Evolutionary conservation across 371 early-diverging fungal genomes (phyloP).

Genomic region (Homolaphlyctis polyrhiza): DNA sequence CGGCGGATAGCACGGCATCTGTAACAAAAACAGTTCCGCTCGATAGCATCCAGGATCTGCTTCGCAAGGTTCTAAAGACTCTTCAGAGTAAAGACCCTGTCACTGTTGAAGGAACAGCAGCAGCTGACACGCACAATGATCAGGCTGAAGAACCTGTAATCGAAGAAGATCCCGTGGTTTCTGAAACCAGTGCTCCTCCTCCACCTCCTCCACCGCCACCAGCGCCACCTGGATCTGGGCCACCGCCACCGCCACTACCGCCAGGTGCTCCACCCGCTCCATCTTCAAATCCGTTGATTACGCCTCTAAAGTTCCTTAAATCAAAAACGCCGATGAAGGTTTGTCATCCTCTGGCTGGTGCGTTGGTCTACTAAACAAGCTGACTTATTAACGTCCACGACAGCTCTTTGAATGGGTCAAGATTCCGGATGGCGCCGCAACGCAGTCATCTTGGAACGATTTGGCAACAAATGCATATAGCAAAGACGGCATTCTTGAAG

Average conservation of each 20-base stretch:
- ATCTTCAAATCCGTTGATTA: background rate
- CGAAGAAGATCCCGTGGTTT: too few relatives aligned
- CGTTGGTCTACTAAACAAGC: too few relatives aligned
- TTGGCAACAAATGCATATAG: constrained; percentile 25
- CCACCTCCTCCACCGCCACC: constrained; percentile 8
- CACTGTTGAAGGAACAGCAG: too few relatives aligned
- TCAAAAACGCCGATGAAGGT: constrained; percentile 14
- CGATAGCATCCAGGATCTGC: too few relatives aligned
- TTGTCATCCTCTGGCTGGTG: too few relatives aligned
- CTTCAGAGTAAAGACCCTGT: too few relatives aligned
- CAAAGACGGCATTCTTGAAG: constrained; percentile 10
- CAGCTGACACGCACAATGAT: too few relatives aligned
- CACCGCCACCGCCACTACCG: background rate
- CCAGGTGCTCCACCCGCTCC: background rate
- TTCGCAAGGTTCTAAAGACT: too few relatives aligned
- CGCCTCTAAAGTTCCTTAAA: constrained; percentile 14
- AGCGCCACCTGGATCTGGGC: constrained; percentile 11
- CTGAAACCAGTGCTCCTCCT: constrained; percentile 11
- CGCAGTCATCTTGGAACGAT: constrained; percentile 27
- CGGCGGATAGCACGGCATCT: too few relatives aligned
- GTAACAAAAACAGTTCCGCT: too few relatives aligned
- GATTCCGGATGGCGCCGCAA: constrained; percentile 18
- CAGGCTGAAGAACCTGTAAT: too few relatives aligned
- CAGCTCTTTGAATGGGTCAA: constrained; percentile 37
- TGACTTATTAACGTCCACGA: background rate